Evolutionary conservation across 2,329 filamentous ascomycete genomes (phyloP), one percentile per base, ranked within the genome.

Genomic region (Penicillium thymicola): DNA sequence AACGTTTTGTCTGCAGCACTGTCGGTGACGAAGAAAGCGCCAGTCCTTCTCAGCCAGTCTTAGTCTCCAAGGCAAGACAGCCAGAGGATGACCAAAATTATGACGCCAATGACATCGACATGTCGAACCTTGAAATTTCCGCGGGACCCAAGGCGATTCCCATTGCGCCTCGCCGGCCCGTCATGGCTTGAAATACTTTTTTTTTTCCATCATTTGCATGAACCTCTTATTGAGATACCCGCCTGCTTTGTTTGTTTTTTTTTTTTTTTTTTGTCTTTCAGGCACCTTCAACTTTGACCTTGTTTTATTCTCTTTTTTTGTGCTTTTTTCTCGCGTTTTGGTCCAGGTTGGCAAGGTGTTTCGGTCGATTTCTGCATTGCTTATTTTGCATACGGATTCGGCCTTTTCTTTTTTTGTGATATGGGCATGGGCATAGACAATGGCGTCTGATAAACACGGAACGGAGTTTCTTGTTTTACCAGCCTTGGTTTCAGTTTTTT

Each of bases 1-100:
- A 75, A 56, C 72, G 70, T 38, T 73, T 75, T 36, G 70, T 76
- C 32, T 76, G 74, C 66, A 75, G 73, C 46, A 75, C 75, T 0
- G 59, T 75, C 10, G 62, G 65, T 16, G 69, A 71, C 23, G 67
- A 70, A 21, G 71, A 67, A 47, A 60, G 54, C n/a, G 21, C 52
- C 18, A 48, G 30, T 27, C 14, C 63, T 16, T 59, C 65, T n/a
- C 67, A 65, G 37, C 68, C 65, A 16, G 63, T 68, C 4, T 58
- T 68, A 9, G 58, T 70, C 5, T 58, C 65, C 6, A 48, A 34
- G 23, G 58, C 63, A 37, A 58, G 63, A 21, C 63, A 62, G 18
- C 50, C 56, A 32, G 64, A 64, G 47, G 57, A 59, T 45, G 61
- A 43, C 37, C 59, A 59, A 21, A 65, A 68, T 54, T 63, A 66